Conservation (phyloP, 148 eudicot species). For the Pouteria glomerata region DNA sequence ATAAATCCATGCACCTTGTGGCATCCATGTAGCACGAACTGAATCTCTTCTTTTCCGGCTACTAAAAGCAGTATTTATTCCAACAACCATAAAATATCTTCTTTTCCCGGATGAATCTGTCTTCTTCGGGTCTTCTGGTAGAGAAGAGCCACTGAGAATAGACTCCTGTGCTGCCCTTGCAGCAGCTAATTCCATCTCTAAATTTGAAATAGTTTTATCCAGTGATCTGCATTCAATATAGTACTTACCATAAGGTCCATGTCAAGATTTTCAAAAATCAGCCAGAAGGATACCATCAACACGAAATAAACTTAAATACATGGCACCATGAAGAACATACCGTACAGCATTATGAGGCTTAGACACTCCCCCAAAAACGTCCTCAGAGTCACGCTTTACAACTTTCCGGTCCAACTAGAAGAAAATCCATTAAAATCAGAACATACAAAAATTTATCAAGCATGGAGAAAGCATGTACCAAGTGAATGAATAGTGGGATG, state of each 20-base stretch:
- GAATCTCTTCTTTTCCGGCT: slow-evolving; percentile 94
- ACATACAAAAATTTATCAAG: slow-evolving; percentile 1
- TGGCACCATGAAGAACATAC: slow-evolving; percentile 38
- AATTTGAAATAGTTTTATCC: slow-evolving; percentile 67
- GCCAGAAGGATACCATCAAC: not conserved
- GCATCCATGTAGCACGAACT: slow-evolving; percentile 95
- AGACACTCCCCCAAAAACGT: slow-evolving; percentile 29
- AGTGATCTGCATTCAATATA: slow-evolving; percentile 35
- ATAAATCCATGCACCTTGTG: slow-evolving; percentile 49
- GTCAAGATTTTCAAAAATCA: slow-evolving; percentile 2
- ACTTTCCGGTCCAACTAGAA: slow-evolving; percentile 33
- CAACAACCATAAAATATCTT: slow-evolving; percentile 82
- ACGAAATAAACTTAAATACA: not conserved
- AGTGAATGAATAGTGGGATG: not conserved
- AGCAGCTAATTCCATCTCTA: slow-evolving; percentile 73
- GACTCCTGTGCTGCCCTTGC: slow-evolving; percentile 68
- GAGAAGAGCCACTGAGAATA: slow-evolving; percentile 56
- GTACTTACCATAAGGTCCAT: slow-evolving; percentile 1
- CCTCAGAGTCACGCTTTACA: slow-evolving; percentile 37
- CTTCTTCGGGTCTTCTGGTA: slow-evolving; percentile 44
- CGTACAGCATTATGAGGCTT: slow-evolving; percentile 36
- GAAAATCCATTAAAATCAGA: slow-evolving; percentile 14
- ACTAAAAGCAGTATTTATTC: slow-evolving; percentile 90
- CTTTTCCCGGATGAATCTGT: slow-evolving; percentile 36
- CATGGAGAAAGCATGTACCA: not conserved